Evolutionary conservation across 495 filamentous ascomycete species (phyloP).

Genomic region (Rhypophila decipiens): DNA sequence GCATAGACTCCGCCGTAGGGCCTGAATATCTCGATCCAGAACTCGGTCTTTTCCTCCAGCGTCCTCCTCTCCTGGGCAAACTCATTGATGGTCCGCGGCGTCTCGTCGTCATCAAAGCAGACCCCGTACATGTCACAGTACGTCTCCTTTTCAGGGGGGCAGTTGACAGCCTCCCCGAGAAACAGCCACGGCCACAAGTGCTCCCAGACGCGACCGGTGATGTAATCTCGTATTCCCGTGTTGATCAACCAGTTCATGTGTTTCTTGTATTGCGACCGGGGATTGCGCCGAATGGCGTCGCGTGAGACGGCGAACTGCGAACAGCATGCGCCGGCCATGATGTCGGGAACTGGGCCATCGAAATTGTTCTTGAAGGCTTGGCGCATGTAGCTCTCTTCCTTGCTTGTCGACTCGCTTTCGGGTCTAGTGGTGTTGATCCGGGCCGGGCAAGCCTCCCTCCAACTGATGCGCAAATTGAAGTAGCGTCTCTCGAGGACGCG

Average conservation of each 20-base stretch:
- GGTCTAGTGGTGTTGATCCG: conserved; percentile 52
- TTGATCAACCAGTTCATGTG: conserved; percentile 65
- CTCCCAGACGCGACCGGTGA: conserved; percentile 68
- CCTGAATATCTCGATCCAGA: not conserved
- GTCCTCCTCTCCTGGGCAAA: not conserved
- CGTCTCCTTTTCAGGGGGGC: conserved; percentile 46
- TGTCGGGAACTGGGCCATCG: conserved; percentile 37
- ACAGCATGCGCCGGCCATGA: conserved; percentile 54
- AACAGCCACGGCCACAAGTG: conserved; percentile 74
- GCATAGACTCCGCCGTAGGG: not conserved
- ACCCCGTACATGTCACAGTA: conserved; percentile 29
- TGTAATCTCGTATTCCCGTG: conserved; percentile 56
- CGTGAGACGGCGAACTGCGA: conserved; percentile 62
- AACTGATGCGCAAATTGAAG: conserved; percentile 47
- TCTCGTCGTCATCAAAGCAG: conserved; percentile 18
- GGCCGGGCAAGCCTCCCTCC: conserved; percentile 46
- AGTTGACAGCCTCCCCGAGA: conserved; percentile 49
- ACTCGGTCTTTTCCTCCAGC: not conserved
- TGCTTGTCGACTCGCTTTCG: conserved; percentile 45
- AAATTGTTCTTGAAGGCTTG: not conserved
- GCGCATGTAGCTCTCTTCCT: conserved; percentile 46
- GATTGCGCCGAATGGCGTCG: conserved; percentile 50
- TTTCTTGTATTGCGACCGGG: conserved; percentile 52
- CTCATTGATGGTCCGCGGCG: not conserved
- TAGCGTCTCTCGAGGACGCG: conserved; percentile 34